These are phyloP conservation scores for Penicillium glabrum DNA, from an alignment of 2,329 filamentous ascomycete species.

Conservation along the genomic window DNA sequence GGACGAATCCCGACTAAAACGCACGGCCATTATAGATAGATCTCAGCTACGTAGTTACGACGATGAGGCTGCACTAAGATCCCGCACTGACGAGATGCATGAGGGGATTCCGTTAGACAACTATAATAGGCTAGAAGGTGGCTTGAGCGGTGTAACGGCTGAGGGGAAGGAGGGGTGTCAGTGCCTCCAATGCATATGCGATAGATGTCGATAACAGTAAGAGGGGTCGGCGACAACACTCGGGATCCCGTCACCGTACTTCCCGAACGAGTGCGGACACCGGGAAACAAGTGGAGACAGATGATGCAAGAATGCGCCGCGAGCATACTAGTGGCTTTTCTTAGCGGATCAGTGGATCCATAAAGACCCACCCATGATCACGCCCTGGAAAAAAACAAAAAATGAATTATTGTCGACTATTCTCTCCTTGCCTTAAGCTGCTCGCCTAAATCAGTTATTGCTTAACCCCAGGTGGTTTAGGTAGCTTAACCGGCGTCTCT, in stretches of 20 bases:
- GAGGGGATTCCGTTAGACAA: not conserved
- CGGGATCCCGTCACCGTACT: constrained; percentile 11
- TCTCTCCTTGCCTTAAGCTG: not conserved
- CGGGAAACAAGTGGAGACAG: not conserved
- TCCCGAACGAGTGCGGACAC: constrained; percentile 3
- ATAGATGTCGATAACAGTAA: not conserved
- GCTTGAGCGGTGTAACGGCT: not conserved
- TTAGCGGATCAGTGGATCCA: constrained; percentile 12
- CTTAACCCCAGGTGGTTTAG: not conserved
- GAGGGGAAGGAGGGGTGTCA: not conserved
- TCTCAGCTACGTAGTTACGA: not conserved
- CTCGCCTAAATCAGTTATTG: not conserved
- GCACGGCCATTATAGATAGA: not conserved
- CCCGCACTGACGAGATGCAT: not conserved
- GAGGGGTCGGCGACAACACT: not conserved
- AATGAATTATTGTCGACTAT: not conserved
- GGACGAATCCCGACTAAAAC: not conserved
- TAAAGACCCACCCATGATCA: not conserved
- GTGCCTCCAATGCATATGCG: not conserved
- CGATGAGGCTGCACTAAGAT: not conserved
- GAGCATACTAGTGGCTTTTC: constrained; percentile 9
- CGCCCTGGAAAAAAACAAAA: not conserved
- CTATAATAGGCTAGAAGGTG: not conserved
- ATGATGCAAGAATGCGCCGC: constrained; percentile 20
- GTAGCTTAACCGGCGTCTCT: not conserved